Evolutionary conservation across 768 basidiomycete species (phyloP).

Genomic region (Lactarius hengduanensis): DNA sequence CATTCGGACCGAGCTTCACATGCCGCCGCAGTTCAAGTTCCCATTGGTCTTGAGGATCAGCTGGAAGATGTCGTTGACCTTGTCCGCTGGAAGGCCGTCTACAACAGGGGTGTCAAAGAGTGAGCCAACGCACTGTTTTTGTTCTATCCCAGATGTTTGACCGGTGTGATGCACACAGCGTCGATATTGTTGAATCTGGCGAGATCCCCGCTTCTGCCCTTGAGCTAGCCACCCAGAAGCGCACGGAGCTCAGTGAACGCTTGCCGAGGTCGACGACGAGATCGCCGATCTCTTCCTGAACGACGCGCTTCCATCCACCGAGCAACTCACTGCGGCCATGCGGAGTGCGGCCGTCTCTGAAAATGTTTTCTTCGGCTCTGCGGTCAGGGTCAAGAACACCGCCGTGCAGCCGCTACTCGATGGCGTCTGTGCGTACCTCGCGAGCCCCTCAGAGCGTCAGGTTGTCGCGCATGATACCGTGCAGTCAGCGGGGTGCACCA

Average conservation of each 20-base stretch:
- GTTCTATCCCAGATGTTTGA: background rate
- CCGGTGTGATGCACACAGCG: constrained; percentile 42
- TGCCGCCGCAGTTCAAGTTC: constrained; percentile 94
- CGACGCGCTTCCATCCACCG: constrained; percentile 71
- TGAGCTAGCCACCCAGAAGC: constrained; percentile 78
- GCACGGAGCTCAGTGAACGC: constrained; percentile 86
- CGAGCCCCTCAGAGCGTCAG: constrained; percentile 77
- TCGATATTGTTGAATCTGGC: constrained; percentile 73
- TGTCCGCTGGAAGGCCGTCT: constrained; percentile 90
- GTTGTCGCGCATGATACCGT: constrained; percentile 82
- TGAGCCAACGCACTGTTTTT: constrained; percentile 38
- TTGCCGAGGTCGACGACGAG: constrained; percentile 95
- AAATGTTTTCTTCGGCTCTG: constrained; percentile 97
- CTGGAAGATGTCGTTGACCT: constrained; percentile 93
- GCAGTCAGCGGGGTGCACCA: constrained; percentile 58
- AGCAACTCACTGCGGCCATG: constrained; percentile 79
- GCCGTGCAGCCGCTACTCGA: constrained; percentile 92
- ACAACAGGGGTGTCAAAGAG: constrained; percentile 96
- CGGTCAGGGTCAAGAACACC: constrained; percentile 82
- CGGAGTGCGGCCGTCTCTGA: constrained; percentile 87
- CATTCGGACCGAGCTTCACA: constrained; percentile 91
- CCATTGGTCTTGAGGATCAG: constrained; percentile 86
- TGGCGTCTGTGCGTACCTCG: constrained; percentile 91
- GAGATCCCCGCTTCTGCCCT: constrained; percentile 81
- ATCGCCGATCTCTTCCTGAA: constrained; percentile 90